These are phyloP conservation scores for Epichloe coenophiala DNA, from an alignment of 2,329 filamentous ascomycete genomes.

Conservation along the genomic window DNA sequence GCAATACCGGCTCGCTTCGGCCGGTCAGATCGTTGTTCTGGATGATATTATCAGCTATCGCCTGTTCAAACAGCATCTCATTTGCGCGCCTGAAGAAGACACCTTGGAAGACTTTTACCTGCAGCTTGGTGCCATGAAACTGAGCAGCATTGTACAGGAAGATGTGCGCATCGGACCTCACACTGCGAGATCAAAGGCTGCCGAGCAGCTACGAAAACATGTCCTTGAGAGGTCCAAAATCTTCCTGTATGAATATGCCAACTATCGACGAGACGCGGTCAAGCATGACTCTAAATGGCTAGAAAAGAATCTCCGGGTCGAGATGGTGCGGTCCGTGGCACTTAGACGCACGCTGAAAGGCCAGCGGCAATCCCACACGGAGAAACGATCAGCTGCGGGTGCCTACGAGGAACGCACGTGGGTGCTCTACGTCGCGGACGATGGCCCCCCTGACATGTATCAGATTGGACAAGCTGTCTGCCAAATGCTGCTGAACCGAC, in stretches of 20 bases:
- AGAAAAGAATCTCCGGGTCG: conserved; percentile 68
- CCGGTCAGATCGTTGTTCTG: conserved; percentile 60
- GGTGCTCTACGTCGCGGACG: conserved; percentile 63
- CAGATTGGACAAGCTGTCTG: conserved; percentile 85
- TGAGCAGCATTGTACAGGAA: conserved; percentile 71
- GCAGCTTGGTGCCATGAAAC: conserved; percentile 60
- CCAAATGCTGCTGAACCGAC: conserved; percentile 63
- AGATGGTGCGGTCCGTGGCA: conserved; percentile 64
- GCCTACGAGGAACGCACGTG: conserved; percentile 39
- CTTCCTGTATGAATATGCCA: conserved; percentile 65
- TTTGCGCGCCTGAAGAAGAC: conserved; percentile 87
- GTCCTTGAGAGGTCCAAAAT: conserved; percentile 80
- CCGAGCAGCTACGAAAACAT: conserved; percentile 58
- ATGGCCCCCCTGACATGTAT: conserved; percentile 63
- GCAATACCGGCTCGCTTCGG: conserved; percentile 64
- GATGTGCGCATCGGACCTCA: conserved; percentile 58
- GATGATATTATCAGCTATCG: conserved; percentile 85
- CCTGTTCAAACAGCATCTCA: conserved; percentile 71
- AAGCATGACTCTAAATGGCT: conserved; percentile 84
- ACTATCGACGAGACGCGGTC: conserved; percentile 63
- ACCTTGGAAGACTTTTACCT: conserved; percentile 72
- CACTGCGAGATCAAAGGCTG: conserved; percentile 53
- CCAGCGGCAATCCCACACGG: conserved; percentile 53
- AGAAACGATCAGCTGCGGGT: conserved; percentile 63
- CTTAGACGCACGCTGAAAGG: conserved; percentile 65